These are phyloP conservation scores for Moesziomyces parantarcticus DNA, from an alignment of 1,284 basidiomycete genomes.

Conservation along the genomic window DNA sequence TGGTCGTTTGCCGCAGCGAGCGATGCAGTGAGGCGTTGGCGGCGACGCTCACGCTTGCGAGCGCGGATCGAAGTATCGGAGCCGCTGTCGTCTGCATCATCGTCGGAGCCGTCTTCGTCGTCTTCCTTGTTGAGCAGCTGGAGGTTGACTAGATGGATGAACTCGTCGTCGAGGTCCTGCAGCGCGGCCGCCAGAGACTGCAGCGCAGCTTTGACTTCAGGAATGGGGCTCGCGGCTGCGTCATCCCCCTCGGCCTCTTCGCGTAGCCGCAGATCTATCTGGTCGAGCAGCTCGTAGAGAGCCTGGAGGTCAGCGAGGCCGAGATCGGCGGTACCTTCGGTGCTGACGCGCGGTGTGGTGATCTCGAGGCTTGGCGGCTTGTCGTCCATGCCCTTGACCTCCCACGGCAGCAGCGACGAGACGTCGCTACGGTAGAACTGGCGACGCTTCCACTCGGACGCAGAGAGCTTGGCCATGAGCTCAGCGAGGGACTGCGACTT, in stretches of 20 bases:
- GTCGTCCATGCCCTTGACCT: slow-evolving; percentile 57
- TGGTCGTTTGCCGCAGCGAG: slow-evolving; percentile 24
- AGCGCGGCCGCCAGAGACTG: slow-evolving; percentile 44
- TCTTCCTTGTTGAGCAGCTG: slow-evolving; percentile 50
- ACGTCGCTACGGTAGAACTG: slow-evolving; percentile 49
- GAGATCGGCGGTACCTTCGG: slow-evolving; percentile 43
- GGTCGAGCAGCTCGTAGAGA: slow-evolving; percentile 51
- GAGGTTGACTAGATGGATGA: slow-evolving; percentile 51
- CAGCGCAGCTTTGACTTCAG: slow-evolving; percentile 48
- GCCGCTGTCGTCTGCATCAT: slow-evolving; percentile 35
- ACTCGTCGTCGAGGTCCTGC: slow-evolving; percentile 57
- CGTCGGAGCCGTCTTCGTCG: slow-evolving; percentile 31
- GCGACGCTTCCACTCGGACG: slow-evolving; percentile 54
- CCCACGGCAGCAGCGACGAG: slow-evolving; percentile 57
- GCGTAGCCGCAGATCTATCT: slow-evolving; percentile 40
- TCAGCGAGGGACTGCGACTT: slow-evolving; percentile 62
- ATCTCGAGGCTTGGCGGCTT: slow-evolving; percentile 61
- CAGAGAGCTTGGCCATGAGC: slow-evolving; percentile 63
- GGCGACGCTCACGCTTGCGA: slow-evolving; percentile 18
- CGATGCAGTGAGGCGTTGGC: slow-evolving; percentile 28
- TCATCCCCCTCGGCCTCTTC: slow-evolving; percentile 17
- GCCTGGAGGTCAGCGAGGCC: slow-evolving; percentile 47
- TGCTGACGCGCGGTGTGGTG: slow-evolving; percentile 48
- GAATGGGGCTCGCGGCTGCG: slow-evolving; percentile 36
- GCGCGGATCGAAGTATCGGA: slow-evolving; percentile 46